Base-by-base conservation (phyloP, 2,329 filamentous ascomycete species). In the Xylariaceae sp. region DNA sequence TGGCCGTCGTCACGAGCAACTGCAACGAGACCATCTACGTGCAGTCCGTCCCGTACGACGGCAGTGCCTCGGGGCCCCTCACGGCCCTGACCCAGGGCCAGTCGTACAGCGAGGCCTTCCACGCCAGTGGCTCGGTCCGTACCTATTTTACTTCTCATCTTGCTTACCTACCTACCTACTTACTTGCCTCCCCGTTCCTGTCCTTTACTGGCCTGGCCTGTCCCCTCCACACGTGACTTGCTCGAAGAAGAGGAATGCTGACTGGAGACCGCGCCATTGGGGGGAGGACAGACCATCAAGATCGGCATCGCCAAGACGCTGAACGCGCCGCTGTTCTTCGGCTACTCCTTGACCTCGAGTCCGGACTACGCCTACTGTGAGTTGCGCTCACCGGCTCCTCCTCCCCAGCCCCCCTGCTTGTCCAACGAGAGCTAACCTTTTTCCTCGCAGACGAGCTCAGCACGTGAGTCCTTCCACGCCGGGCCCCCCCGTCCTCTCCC, bases 281-380 rank as follows among this genome's bases (percentile, higher is more conserved):
- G 21, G 21, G 21, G n/a, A 17, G 6, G 10, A 31, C 30, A 63
- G 60, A 64, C 62, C 31, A 45, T 65, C 29, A 65, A 65, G 52
- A 51, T 65, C 34, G 59, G 56, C 21, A 61, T 45, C 24, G 57
- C 49, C 41, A 59, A 51, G 50, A 57, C 53, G 15, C 53, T 65
- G 5, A 41, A 39, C 31, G 43, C 30, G 16, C 61, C 60, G 2
- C 55, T 65, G 5, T 64, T 63, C 52, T 58, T 64, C 38, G 61
- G 61, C 29, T 65, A 65, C 47, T 64, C 60, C 1, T 63, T 61
- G 40, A 45, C 45, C 30, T 32, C 37, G 2, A 54, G 52, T 43
- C 56, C 57, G 5, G 40, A 61, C 48, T 55, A 58, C 23, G 57
- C 55, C 33, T 65, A 63, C 50, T 65, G 59, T 62, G 40, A 51